Evolutionary conservation across 768 basidiomycete species (phyloP), one percentile per base, ranked within the genome.

Genomic region (Wakefieldia striispora): DNA sequence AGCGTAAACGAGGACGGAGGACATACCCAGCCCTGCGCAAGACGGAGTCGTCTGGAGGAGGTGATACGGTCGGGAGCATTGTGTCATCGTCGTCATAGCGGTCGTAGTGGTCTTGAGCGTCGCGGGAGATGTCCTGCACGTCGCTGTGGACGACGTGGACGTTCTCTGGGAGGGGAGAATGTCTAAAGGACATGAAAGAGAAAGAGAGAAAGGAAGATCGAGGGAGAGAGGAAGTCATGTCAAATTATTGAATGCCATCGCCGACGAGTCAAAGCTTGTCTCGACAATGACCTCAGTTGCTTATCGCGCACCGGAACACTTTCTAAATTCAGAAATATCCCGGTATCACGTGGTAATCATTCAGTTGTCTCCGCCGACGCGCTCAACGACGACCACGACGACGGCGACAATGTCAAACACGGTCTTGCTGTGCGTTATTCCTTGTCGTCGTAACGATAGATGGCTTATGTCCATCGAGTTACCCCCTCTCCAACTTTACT

Each of bases 401-500:
- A 49, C 59, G 51, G 59, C 52, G 29, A 57, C 47, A 13, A 79
- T 79, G 77, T 78, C 77, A 8, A 79, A 79, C 66, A 79, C 78
- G 16, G 79, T 79, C 37, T 68, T 77, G 14, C 65, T 79, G 77
- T 76, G 57, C 47, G 75, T 68, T 17, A 29, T 12, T 42, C 17
- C 26, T 17, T 33, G 27, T 23, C 34, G 23, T 39, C 16, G 21
- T 14, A 3, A 12, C 13, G 9, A 8, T 9, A 13, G 4, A 13
- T 33, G 7, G 16, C 33, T 33, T 16, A 16, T 16, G 16, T 16
- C 16, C 4, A 33, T 29, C 5, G 26, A 91, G 89, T 8, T 92
- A 92, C 58, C 90, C 88, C 0, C 76, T 91, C 8, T 90, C 91
- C 39, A 93, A 95, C 71, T 95, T 92, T 63, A 91, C 91, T 6